Conservation (phyloP, 306 rosid genomes). For the Fragaria ananassa region DNA sequence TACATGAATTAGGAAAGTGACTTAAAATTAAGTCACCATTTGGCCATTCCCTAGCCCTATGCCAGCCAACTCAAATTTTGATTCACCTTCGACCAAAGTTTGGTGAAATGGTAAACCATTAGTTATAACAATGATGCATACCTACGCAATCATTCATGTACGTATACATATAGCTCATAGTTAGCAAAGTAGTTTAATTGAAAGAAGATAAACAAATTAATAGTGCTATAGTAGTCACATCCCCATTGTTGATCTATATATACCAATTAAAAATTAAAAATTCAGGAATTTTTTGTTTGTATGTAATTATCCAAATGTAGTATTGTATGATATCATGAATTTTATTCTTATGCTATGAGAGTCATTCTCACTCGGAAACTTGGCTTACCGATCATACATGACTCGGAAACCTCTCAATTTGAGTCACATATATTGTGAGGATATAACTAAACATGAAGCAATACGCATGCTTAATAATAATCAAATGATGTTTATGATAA, state of each 20-base stretch:
- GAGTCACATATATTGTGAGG: slow-evolving; percentile 7
- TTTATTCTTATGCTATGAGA: neutral
- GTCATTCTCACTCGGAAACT: slow-evolving; percentile 3
- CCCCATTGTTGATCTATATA: neutral
- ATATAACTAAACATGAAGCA: neutral
- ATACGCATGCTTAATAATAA: neutral
- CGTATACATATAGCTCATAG: neutral
- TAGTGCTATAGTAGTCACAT: neutral
- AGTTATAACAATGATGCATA: neutral
- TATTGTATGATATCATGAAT: slow-evolving; percentile 6
- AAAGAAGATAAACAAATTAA: neutral
- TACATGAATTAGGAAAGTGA: slow-evolving; percentile 18
- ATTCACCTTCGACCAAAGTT: neutral
- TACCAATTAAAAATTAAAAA: neutral
- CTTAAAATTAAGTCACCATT: slow-evolving; percentile 19
- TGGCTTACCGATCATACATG: neutral
- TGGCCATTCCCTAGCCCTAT: neutral
- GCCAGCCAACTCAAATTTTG: neutral
- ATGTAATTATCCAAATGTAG: neutral
- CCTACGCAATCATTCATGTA: neutral
- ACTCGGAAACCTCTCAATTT: slow-evolving; percentile 4
- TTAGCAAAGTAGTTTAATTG: neutral
- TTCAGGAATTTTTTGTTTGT: neutral
- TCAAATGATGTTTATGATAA: neutral
- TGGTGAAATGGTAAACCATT: slow-evolving; percentile 4